A percentile compares a stretch with the other conserved stretches of the same genome.
These are phyloP conservation scores for Logfia minima DNA, from an alignment of 129 eudicot species.

Conservation along the genomic window DNA sequence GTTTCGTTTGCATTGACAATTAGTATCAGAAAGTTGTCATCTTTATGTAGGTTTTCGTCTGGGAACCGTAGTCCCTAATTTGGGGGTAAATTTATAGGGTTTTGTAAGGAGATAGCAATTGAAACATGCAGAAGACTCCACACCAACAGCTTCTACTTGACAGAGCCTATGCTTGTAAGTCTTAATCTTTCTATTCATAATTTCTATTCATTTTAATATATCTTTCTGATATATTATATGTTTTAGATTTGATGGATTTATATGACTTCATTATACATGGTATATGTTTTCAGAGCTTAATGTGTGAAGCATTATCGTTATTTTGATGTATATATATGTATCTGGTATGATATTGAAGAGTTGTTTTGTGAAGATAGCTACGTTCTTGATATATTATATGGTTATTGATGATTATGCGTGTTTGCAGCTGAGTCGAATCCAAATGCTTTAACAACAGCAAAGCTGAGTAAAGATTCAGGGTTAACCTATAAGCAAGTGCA, in stretches of 20 bases:
- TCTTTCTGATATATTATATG: too few relatives aligned
- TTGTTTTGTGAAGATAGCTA: too few relatives aligned
- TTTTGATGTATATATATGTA: neutral
- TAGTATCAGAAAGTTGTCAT: slow-evolving; percentile 19
- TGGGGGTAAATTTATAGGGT: slow-evolving; percentile 29
- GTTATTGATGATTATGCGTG: neutral
- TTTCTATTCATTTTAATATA: too few relatives aligned
- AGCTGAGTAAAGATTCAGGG: slow-evolving; percentile 57
- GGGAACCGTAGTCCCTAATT: slow-evolving; percentile 43
- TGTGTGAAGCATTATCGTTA: neutral
- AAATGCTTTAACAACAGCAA: slow-evolving; percentile 60
- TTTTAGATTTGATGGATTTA: neutral
- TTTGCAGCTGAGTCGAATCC: slow-evolving; percentile 76
- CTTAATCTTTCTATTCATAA: too few relatives aligned
- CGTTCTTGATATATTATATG: neutral
- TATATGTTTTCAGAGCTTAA: too few relatives aligned
- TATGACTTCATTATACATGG: neutral
- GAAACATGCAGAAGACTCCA: neutral
- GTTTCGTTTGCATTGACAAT: slow-evolving; percentile 21
- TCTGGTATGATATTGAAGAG: neutral
- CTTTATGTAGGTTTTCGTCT: slow-evolving; percentile 24
- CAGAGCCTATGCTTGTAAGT: neutral
- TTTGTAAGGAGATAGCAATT: neutral
- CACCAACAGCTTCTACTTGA: neutral
- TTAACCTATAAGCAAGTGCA: slow-evolving; percentile 77